Base-by-base conservation (phyloP, 1,284 basidiomycete species). In the Ustilago cynodontis region DNA sequence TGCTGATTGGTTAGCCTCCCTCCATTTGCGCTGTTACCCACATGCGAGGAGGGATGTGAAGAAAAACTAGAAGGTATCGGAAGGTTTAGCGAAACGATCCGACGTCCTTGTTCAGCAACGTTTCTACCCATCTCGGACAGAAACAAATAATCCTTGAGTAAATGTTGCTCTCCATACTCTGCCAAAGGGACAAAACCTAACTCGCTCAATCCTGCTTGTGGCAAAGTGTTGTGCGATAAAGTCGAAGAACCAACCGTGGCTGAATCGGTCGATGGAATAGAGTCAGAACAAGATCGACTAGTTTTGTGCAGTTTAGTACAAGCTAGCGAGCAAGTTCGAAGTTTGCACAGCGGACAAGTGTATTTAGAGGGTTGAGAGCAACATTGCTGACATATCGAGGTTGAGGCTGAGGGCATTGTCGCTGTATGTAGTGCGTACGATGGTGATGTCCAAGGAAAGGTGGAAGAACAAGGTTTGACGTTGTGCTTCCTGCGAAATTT, bases 141-240 rank as follows among this genome's bases (percentile, higher is more conserved):
- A 29, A 77, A 77, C 14, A 62, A 60, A 24, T 67, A 77, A 59
- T 77, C 75, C 22, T 61, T 35, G 43, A 73, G 18, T 61, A 77
- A 43, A 18, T 69, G 41, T 2, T 47, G 16, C 24, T 77, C 75
- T 3, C 28, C 33, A 50, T 77, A 77, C 22, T 49, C 22, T 5
- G 57, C 51, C 13, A 77, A 16, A 0, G 75, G 61, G 1, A 77
- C 52, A 26, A 55, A 77, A 47, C 16, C 24, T 11, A n/a, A 18
- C 20, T 10, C 16, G 2, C 28, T 45, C 5, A 14, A 3, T 7
- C 11, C 31, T n/a, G n/a, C 31, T 33, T 33, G 31, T 6, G 31
- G 31, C 31, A 33, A 31, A 11, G 55, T 20, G 18, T 22, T 35
- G 7, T 9, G 14, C 18, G 52, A n/a, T 14, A 33, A 20, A 3